Percentiles rank a stretch among this genome's conserved stretches.
Conservation (phyloP, 257 asterid species). For the Solanum raphanifolium region DNA sequence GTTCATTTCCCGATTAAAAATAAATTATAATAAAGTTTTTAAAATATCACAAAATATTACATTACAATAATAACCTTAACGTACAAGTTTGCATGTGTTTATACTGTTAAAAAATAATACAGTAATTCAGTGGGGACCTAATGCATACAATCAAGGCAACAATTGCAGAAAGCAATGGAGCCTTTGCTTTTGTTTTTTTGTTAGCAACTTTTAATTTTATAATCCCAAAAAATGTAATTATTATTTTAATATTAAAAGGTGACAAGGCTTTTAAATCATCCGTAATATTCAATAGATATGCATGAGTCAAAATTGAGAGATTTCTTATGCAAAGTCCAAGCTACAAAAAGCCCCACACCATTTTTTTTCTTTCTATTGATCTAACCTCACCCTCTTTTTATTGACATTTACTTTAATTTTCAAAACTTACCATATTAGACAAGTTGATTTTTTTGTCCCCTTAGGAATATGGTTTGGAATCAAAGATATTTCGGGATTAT, state of each 20-base stretch:
- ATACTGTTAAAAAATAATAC: not conserved
- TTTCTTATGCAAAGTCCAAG: constrained; percentile 26
- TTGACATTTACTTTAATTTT: not conserved
- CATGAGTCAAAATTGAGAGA: not conserved
- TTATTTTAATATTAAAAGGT: constrained; percentile 10
- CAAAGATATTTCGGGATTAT: not conserved
- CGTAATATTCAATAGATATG: constrained; percentile 21
- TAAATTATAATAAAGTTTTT: too few relatives aligned
- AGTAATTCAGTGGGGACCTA: constrained; percentile 32
- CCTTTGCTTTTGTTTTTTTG: constrained; percentile 7
- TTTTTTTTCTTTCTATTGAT: not conserved
- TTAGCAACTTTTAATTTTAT: not conserved
- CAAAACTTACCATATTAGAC: not conserved
- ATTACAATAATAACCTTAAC: not conserved
- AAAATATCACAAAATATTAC: not conserved
- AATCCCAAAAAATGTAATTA: not conserved
- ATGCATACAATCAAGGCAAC: constrained; percentile 49
- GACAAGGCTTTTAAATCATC: not conserved
- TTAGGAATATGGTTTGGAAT: not conserved
- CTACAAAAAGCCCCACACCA: constrained; percentile 13
- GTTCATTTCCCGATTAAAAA: not conserved
- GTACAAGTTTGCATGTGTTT: not conserved
- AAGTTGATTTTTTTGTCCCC: not conserved
- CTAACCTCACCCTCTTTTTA: not conserved
- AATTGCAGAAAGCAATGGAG: constrained; percentile 8